Percentiles rank a stretch among this genome's conserved stretches.
Evolutionary conservation across 345 rosid genomes (phyloP).

Genomic region (Salix arbutifolia): DNA sequence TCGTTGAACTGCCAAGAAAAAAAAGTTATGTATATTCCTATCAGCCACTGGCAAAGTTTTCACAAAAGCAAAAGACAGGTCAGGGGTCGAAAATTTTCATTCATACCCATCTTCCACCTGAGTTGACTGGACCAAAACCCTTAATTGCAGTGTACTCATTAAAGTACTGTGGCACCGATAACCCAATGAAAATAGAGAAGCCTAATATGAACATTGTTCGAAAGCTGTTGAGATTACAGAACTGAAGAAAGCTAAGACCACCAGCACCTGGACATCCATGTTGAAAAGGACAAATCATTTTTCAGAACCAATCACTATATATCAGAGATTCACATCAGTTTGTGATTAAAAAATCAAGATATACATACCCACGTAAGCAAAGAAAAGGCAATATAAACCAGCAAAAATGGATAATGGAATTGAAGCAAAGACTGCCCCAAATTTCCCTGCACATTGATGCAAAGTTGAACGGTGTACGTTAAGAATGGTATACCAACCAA

Average conservation of each 20-base stretch:
- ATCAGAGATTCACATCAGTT: background rate
- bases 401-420: conserved; percentile 80
- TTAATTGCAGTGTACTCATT: conserved; percentile 81
- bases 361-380: conserved; percentile 83
- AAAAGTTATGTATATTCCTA: background rate
- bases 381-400: conserved; percentile 80
- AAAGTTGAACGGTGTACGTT: background rate
- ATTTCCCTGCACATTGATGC: conserved; percentile 60
- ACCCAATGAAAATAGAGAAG: conserved; percentile 81
- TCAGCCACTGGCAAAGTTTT: background rate
- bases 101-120: conserved; percentile 79
- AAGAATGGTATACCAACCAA: conserved; percentile 8
- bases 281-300: background rate
- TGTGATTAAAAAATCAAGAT: background rate
- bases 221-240: conserved; percentile 89
- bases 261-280: conserved; percentile 54
- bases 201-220: conserved; percentile 72
- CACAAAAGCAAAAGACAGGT: background rate
- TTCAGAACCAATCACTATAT: background rate
- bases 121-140: conserved; percentile 85
- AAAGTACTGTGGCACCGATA: conserved; percentile 89
- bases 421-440: conserved; percentile 92
- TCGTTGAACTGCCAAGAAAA: conserved; percentile 74
- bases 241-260: conserved; percentile 88
- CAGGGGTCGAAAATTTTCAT: background rate